Conservation (phyloP, 495 filamentous ascomycete genomes). For the Aspergillus saccharolyticus region DNA sequence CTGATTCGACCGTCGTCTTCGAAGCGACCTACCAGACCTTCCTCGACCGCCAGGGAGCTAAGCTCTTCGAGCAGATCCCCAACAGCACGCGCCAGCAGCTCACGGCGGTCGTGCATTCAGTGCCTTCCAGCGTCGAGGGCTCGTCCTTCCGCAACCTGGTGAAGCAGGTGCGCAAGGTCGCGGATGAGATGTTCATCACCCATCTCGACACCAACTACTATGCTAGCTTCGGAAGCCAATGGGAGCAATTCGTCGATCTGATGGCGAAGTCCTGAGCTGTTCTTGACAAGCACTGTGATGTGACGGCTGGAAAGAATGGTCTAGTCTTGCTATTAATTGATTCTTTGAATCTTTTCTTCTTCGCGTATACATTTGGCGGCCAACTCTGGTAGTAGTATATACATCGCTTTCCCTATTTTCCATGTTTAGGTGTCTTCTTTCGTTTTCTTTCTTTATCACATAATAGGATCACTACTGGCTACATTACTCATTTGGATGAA, state of each 20-base stretch:
- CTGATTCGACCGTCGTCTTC: constrained; percentile 45
- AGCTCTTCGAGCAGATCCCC: constrained; percentile 30
- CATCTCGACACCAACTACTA: constrained; percentile 42
- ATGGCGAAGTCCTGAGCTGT: constrained; percentile 27
- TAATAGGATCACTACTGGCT: no score
- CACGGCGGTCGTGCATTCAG: constrained; percentile 40
- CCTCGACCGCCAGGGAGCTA: constrained; percentile 29
- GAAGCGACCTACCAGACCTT: constrained; percentile 43
- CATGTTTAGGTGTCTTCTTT: no score
- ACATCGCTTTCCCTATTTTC: no score
- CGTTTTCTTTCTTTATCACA: no score
- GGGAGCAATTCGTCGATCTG: constrained; percentile 39
- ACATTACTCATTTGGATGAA: no score
- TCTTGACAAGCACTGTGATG: neutral
- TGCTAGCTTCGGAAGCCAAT: constrained; percentile 37
- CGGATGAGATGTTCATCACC: constrained; percentile 43
- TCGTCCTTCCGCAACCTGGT: constrained; percentile 31
- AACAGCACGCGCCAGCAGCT: constrained; percentile 32
- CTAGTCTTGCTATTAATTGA: neutral
- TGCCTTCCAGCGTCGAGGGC: constrained; percentile 31
- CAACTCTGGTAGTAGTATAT: no score
- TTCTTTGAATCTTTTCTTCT: neutral
- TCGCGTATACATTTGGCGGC: no score
- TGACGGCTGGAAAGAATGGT: neutral
- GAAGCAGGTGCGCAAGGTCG: constrained; percentile 30